Conservation (phyloP, 2,329 filamentous ascomycete genomes). For the Pseudocercospora musae region DNA sequence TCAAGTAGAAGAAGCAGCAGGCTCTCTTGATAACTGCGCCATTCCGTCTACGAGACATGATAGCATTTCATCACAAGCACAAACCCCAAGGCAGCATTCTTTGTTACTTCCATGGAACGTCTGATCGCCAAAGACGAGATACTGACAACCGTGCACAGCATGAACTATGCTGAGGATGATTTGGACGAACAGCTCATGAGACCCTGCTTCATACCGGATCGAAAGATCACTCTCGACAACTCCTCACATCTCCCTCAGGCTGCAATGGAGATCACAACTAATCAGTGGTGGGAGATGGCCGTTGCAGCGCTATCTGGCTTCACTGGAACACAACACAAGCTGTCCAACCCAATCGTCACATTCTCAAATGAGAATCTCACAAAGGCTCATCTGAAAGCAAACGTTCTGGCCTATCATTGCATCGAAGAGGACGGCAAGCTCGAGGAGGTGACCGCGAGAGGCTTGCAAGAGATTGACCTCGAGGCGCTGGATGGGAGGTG, state of each 20-base stretch:
- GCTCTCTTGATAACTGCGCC: too few species aligned
- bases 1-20: too few species aligned
- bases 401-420: conserved; percentile 1
- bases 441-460: not conserved
- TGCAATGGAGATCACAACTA: not conserved
- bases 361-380: not conserved
- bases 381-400: not conserved
- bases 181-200: not conserved
- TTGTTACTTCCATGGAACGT: not conserved
- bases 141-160: not conserved
- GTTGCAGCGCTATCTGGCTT: not conserved
- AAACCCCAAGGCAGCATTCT: not conserved
- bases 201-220: not conserved
- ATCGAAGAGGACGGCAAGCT: not conserved
- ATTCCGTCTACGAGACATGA: not conserved
- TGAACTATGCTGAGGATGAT: not conserved
- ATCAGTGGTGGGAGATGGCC: not conserved
- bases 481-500: not conserved
- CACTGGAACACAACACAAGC: not conserved
- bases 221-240: not conserved
- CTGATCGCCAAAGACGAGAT: not conserved
- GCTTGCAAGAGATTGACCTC: not conserved
- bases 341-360: not conserved
- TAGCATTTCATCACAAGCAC: not conserved
- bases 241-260: not conserved